Base-by-base conservation (phyloP, 192 early-diverging fungal species). In the Coemansia sp. region DNA sequence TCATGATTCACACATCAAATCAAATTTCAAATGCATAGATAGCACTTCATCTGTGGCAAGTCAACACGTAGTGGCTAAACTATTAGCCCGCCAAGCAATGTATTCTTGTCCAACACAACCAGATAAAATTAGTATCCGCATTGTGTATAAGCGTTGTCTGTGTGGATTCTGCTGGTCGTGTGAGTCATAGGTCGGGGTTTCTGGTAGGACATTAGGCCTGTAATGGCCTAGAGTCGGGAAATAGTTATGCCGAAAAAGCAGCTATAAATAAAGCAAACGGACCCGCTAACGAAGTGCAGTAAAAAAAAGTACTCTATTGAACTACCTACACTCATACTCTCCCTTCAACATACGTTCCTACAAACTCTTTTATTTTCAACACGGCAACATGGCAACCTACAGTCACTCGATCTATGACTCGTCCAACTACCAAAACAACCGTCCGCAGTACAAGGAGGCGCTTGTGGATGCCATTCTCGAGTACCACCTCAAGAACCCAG, bases 401-500 rank as follows among this genome's bases (percentile, higher is more conserved):
- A 68, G 67, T 43, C 63, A 53, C 1, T 61, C 64, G 1, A 33
- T 49, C 3, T 84, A 79, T 67, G 62, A 73, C 20, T 60, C 82
- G 11, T 47, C 31, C 9, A 70, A 65, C 68, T 84, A 84, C 69
- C 69, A 80, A 31, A 40, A 65, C 27, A 71, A 62, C 43, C 78
- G 82, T 9, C 82, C 78, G 13, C 64, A 62, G 3, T 84, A 84
- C 69, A 71, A 53, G 50, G 69, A 64, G 22, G 50, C 68, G 18
- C 75, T 84, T 9, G 74, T 64, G 10, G 75, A 75, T 29, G 46
- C 31, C 5, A 74, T 80, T n/a, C 34, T 80, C 6, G 65, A 62
- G 11, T 80, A 57, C 66, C 82, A 84, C 72, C 64, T 71, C 33
- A 49, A 65, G 33, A 71, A 69, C 34, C 71, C 83, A 13, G 58